These are phyloP conservation scores for Cladosporium sphaerospermum DNA, from an alignment of 2,329 filamentous ascomycete species.

Conservation along the genomic window DNA sequence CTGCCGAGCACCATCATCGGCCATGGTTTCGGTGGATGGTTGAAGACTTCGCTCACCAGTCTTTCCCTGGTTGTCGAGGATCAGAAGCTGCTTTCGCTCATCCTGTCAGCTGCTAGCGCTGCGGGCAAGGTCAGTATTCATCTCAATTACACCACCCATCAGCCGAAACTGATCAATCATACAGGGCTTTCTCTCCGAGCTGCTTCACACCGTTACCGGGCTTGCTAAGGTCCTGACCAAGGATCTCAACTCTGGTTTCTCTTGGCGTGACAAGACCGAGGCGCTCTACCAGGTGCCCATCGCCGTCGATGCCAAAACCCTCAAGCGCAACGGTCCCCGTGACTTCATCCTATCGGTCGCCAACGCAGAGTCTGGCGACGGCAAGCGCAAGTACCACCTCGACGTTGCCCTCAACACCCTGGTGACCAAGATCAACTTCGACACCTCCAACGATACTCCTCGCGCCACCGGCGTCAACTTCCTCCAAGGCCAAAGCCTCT, in stretches of 20 bases:
- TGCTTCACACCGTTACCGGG: constrained; percentile 38
- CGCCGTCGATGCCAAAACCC: constrained; percentile 13
- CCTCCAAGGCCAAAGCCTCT: constrained; percentile 35
- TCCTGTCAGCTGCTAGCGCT: constrained; percentile 47
- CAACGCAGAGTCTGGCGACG: constrained; percentile 20
- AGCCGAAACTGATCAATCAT: background rate
- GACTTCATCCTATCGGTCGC: constrained; percentile 22
- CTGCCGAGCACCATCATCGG: constrained; percentile 30
- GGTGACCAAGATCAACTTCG: constrained; percentile 61
- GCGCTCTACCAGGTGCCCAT: constrained; percentile 15
- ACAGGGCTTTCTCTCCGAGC: constrained; percentile 24
- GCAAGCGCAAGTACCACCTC: constrained; percentile 36
- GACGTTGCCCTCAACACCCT: constrained; percentile 55
- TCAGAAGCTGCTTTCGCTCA: constrained; percentile 27
- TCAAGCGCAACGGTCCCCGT: constrained; percentile 17
- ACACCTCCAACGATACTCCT: constrained; percentile 49
- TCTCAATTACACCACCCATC: background rate
- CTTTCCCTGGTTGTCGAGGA: constrained; percentile 36
- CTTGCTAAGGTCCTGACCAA: constrained; percentile 42
- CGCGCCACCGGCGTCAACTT: constrained; percentile 42
- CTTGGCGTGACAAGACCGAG: constrained; percentile 10
- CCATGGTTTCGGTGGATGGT: constrained; percentile 48
- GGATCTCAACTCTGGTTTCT: constrained; percentile 33
- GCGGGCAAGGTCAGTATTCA: constrained; percentile 24
- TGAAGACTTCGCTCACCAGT: constrained; percentile 27